These are phyloP conservation scores for Candida tibetensis DNA, from an alignment of 805 yeast species.

Conservation along the genomic window DNA sequence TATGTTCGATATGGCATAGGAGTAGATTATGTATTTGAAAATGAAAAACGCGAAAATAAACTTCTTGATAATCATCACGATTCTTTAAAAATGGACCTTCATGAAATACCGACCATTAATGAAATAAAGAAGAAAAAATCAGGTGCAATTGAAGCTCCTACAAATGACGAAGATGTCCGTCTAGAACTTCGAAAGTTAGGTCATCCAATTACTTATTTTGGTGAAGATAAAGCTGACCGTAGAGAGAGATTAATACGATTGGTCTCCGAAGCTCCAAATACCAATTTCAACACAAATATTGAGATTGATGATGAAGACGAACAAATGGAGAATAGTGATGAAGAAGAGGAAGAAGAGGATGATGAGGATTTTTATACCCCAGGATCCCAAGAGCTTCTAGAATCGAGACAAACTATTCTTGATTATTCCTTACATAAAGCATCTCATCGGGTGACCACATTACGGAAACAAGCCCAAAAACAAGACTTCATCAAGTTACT, in stretches of 20 bases:
- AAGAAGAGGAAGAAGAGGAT: slow-evolving; percentile 46
- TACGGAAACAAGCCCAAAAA: slow-evolving; percentile 23
- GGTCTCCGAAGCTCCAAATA: slow-evolving; percentile 30
- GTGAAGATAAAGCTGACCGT: slow-evolving; percentile 61
- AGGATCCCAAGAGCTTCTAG: slow-evolving; percentile 53
- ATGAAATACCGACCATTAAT: slow-evolving; percentile 1
- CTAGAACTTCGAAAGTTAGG: slow-evolving; percentile 44
- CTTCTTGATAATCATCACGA: no score
- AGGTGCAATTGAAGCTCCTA: slow-evolving; percentile 48
- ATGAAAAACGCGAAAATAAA: no score
- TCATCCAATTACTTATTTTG: slow-evolving; percentile 55
- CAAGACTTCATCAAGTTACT: slow-evolving; percentile 44
- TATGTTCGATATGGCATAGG: no score
- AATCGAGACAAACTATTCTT: slow-evolving; percentile 53
- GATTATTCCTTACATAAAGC: slow-evolving; percentile 50
- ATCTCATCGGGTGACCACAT: slow-evolving; percentile 34
- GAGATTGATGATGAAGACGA: slow-evolving; percentile 13
- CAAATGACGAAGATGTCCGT: slow-evolving; percentile 64
- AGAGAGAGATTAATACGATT: slow-evolving; percentile 55
- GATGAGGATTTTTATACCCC: slow-evolving; percentile 87
- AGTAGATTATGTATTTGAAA: not conserved
- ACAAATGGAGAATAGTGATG: slow-evolving; percentile 20
- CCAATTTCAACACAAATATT: slow-evolving; percentile 12
- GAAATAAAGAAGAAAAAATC: not conserved
- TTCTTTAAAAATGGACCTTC: not conserved